Base-by-base conservation (phyloP, 2,329 filamentous ascomycete genomes). In the Thielaviopsis euricoi region DNA sequence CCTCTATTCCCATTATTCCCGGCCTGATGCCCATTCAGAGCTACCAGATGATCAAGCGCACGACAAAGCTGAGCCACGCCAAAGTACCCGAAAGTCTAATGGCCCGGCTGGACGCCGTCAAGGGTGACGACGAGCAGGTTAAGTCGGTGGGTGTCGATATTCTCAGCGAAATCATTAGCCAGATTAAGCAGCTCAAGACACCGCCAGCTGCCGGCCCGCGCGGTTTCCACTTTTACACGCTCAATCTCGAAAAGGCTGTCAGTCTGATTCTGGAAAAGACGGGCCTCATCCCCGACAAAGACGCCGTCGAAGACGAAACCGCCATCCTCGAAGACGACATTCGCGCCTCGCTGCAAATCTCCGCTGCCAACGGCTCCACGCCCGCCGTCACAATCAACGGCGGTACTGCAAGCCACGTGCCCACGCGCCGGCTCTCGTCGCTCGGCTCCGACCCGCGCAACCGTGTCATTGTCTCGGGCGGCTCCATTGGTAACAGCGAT, bases 21-120 rank as follows among this genome's bases (percentile, higher is more conserved):
- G 93, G 93, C 1, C 75, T 98, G 65, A 96, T 98, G 90, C 93
- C 93, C 13, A 89, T 98, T 56, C 93, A 98, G 72, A 94, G 87
- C 71, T 97, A 95, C 71, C 88, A 95, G 69, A 97, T 95, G 75
- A 81, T 98, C 65, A 89, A 89, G 66, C 77, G 93, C 62, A 95
- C 91, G 33, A 91, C 90, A 23, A 98, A 97, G 72, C 78, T 98
- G 50, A 95, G 89, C 68, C 89, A 96, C 69, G 91, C 90, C 53
- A 83, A 79, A 62, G 76, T 97, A 51, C 93, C 93, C 0, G 73
- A 79, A 0, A 71, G 78, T 15, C 78, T 96, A 29, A 75, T 91
- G 66, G 74, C 76, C 13, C 81, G 87, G 23, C 74, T 93, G 49
- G 83, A 89, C 62, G 76, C 76, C 0, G 86, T 89, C 51, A 87